These are phyloP conservation scores for Fusarium sp. DNA, from an alignment of 2,329 filamentous ascomycete genomes.

Conservation along the genomic window DNA sequence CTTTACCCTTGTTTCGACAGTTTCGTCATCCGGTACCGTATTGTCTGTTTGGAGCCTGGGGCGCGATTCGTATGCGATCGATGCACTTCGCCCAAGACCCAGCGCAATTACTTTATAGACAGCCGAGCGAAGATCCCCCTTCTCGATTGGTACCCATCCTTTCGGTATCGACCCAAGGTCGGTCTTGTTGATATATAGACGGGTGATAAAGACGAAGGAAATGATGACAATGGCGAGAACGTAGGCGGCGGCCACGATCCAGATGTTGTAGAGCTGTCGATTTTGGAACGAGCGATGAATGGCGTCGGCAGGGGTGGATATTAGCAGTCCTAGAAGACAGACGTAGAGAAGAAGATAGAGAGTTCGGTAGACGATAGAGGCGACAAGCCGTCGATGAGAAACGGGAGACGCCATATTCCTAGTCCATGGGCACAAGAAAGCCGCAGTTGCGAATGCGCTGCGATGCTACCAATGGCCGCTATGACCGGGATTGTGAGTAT, in stretches of 20 bases:
- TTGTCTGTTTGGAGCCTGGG: constrained; percentile 43
- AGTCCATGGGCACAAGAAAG: constrained; percentile 12
- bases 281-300: constrained; percentile 79
- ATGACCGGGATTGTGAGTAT: constrained; percentile 22
- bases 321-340: constrained; percentile 75
- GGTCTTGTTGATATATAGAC: constrained; percentile 87
- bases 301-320: constrained; percentile 82
- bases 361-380: constrained; percentile 82
- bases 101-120: constrained; percentile 80
- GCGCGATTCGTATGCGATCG: constrained; percentile 75
- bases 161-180: constrained; percentile 86
- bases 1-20: constrained; percentile 31
- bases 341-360: constrained; percentile 81
- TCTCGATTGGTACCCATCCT: constrained; percentile 84
- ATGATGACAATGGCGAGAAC: constrained; percentile 76
- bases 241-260: constrained; percentile 81
- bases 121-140: constrained; percentile 78
- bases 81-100: constrained; percentile 78
- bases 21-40: constrained; percentile 23
- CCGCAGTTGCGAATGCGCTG: constrained; percentile 4
- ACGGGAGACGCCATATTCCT: constrained; percentile 46
- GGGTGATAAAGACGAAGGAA: constrained; percentile 78
- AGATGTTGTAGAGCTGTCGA: constrained; percentile 78
- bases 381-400: constrained; percentile 64
- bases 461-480: constrained; percentile 1